Evolutionary conservation across 371 early-diverging fungal genomes (phyloP).

Genomic region (Apophysomyces ossiformis): DNA sequence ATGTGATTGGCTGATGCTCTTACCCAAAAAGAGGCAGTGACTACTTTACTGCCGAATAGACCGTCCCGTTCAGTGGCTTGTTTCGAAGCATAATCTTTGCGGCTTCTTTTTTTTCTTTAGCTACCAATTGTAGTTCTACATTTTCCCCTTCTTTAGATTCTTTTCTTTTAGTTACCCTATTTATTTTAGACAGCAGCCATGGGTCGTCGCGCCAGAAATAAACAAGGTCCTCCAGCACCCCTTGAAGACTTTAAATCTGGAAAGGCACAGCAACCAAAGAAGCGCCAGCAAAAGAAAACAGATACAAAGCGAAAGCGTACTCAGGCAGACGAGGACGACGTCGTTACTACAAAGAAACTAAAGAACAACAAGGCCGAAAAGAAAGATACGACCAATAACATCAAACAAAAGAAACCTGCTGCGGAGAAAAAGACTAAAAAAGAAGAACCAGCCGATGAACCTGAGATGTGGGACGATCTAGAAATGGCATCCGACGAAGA

Average conservation of each 20-base stretch:
- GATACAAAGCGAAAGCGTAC: slow-evolving; percentile 26
- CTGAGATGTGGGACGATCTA: slow-evolving; percentile 56
- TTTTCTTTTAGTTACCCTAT: neutral
- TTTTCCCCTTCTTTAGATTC: neutral
- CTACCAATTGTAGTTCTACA: neutral
- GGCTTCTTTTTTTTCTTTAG: too few relatives aligned
- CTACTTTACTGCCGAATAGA: too few relatives aligned
- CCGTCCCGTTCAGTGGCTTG: too few relatives aligned
- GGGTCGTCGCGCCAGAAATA: slow-evolving; percentile 34
- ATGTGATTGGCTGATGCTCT: too few relatives aligned
- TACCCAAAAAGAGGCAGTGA: too few relatives aligned
- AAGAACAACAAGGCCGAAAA: slow-evolving; percentile 22
- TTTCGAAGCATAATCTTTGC: neutral
- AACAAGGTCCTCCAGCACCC: slow-evolving; percentile 32
- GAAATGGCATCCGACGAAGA: slow-evolving; percentile 57
- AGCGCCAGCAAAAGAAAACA: slow-evolving; percentile 19
- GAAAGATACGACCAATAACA: slow-evolving; percentile 12
- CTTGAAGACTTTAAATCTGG: slow-evolving; percentile 17
- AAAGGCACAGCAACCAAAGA: slow-evolving; percentile 11
- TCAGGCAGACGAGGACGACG: slow-evolving; percentile 34
- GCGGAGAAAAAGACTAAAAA: slow-evolving; percentile 30
- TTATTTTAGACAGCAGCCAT: slow-evolving; percentile 7
- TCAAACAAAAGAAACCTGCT: slow-evolving; percentile 35
- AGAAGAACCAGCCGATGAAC: slow-evolving; percentile 25
- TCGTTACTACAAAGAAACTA: slow-evolving; percentile 41